phyloP scores from a whole-genome alignment of 2,329 filamentous ascomycete species.

The Ceratocystis eucalypticola region DNA sequence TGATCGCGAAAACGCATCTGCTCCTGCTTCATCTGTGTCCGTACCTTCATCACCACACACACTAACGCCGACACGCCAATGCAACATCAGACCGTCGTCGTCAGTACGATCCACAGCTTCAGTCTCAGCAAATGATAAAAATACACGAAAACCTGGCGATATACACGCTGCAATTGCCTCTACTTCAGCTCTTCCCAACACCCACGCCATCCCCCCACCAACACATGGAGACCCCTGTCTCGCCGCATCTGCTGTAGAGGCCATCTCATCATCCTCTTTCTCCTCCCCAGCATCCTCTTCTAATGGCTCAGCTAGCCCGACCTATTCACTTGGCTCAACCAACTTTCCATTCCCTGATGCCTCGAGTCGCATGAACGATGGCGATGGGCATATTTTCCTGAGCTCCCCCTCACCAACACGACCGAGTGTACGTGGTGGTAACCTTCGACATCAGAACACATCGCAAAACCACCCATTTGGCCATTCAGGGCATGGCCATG shows the following conservation, averaged over 20 bases:
- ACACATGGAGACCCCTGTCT: neutral
- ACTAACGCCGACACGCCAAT: neutral
- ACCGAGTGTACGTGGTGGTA: neutral
- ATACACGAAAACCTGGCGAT: conserved; percentile 18
- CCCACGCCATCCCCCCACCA: neutral
- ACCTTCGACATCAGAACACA: neutral
- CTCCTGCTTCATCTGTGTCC: neutral
- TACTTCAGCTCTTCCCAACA: neutral
- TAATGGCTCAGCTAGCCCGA: conserved; percentile 14
- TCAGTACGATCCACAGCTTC: conserved; percentile 10
- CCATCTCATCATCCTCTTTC: neutral
- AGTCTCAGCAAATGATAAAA: conserved; percentile 17
- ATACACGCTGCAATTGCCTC: neutral
- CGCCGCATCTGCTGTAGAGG: neutral
- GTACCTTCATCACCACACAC: conserved; percentile 1
- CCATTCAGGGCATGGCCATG: neutral
- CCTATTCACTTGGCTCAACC: conserved; percentile 12
- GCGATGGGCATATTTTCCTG: neutral
- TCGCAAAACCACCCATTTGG: neutral
- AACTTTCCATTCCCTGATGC: neutral
- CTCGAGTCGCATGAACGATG: neutral
- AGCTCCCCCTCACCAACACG: conserved; percentile 3
- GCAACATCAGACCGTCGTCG: neutral
- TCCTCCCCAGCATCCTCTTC: conserved; percentile 2
- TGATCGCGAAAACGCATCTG: conserved; percentile 18